These are phyloP conservation scores for Yamadazyma taylorii DNA, from an alignment of 1,139 yeast genomes.

Conservation along the genomic window DNA sequence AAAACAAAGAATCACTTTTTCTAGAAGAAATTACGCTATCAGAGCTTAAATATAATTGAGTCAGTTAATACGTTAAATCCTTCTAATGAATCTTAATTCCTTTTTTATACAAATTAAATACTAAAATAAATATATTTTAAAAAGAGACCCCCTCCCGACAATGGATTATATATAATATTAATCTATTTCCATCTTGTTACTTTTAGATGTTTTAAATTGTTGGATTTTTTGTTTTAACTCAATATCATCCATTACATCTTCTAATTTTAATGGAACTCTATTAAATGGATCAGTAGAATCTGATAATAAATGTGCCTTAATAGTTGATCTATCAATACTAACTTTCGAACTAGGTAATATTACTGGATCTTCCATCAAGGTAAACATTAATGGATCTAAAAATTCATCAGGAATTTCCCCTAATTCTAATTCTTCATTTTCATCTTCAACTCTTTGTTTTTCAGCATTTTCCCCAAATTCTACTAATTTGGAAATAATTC, in stretches of 20 bases:
- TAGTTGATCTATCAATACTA: constrained; percentile 84
- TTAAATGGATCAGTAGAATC: constrained; percentile 98
- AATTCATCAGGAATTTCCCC: constrained; percentile 97
- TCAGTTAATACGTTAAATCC: constrained; percentile 1
- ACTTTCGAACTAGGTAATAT: constrained; percentile 82
- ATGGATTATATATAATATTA: background rate
- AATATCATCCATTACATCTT: constrained; percentile 77
- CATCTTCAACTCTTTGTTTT: constrained; percentile 58
- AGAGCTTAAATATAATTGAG: constrained; percentile 68
- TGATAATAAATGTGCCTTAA: constrained; percentile 88
- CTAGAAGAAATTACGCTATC: constrained; percentile 97
- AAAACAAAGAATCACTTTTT: constrained; percentile 94
- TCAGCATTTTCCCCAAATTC: constrained; percentile 67
- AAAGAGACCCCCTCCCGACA: too few relatives aligned
- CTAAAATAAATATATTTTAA: constrained; percentile 1
- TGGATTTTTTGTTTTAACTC: constrained; percentile 64
- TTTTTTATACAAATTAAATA: constrained; percentile 1
- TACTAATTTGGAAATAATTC: constrained; percentile 50
- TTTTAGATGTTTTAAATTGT: constrained; percentile 51
- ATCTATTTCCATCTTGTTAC: constrained; percentile 16
- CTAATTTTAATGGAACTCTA: constrained; percentile 84
- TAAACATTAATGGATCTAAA: constrained; percentile 94
- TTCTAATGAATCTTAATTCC: constrained; percentile 3
- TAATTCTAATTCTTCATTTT: constrained; percentile 79
- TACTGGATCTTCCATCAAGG: constrained; percentile 95